Percentiles rank a stretch among this genome's conserved stretches.
These are phyloP conservation scores for Chalara sp. DNA, from an alignment of 2,329 filamentous ascomycete genomes.

Conservation along the genomic window DNA sequence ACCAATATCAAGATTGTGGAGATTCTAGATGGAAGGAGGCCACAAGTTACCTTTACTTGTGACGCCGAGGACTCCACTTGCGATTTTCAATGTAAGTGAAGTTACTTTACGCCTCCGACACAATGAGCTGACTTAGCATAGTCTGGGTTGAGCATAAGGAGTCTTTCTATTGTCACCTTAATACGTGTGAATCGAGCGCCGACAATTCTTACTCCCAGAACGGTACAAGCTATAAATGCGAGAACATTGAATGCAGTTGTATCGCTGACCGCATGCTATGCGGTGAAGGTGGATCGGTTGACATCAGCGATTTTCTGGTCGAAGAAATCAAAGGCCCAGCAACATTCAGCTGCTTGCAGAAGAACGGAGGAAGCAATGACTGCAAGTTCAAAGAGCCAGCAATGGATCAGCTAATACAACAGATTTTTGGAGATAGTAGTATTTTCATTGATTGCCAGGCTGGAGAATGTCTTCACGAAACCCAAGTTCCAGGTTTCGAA, in stretches of 20 bases:
- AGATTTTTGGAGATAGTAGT: constrained; percentile 84
- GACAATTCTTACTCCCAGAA: constrained; percentile 66
- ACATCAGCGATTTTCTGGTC: constrained; percentile 82
- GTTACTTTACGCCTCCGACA: background rate
- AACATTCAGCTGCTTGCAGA: constrained; percentile 66
- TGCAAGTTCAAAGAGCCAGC: constrained; percentile 86
- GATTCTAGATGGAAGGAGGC: constrained; percentile 75
- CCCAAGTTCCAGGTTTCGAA: constrained; percentile 85
- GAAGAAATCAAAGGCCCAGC: constrained; percentile 83
- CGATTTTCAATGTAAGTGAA: constrained; percentile 80
- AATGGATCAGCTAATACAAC: constrained; percentile 85
- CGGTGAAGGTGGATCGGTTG: constrained; percentile 83
- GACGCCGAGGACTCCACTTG: constrained; percentile 68
- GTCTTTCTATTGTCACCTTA: constrained; percentile 91
- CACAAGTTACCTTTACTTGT: constrained; percentile 93
- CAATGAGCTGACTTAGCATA: constrained; percentile 30
- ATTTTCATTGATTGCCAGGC: constrained; percentile 77
- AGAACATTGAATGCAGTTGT: constrained; percentile 79
- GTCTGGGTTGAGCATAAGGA: constrained; percentile 93
- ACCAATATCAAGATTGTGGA: constrained; percentile 92
- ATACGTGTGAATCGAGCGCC: constrained; percentile 69
- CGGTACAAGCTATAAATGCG: constrained; percentile 76
- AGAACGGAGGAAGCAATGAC: constrained; percentile 53
- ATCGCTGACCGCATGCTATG: constrained; percentile 91
- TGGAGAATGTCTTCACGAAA: constrained; percentile 89